Evolutionary conservation across 768 basidiomycete species (phyloP).

Genomic region (Cystofilobasidium capitatum): DNA sequence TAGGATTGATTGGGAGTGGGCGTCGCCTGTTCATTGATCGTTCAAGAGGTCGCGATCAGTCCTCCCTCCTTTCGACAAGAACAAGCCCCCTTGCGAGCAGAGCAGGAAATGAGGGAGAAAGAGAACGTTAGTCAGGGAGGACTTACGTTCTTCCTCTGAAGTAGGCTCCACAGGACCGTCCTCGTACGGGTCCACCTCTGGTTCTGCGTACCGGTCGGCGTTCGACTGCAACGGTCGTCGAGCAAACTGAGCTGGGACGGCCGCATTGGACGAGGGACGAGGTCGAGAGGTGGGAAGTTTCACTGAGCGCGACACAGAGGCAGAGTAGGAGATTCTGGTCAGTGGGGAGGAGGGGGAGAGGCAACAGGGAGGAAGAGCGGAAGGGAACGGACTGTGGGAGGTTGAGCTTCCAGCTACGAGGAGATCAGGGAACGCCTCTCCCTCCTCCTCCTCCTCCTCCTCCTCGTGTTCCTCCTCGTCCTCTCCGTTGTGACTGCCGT

Average conservation of each 20-base stretch:
- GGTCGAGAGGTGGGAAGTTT: not conserved
- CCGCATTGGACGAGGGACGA: not conserved
- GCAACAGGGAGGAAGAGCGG: not conserved
- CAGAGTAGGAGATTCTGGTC: too few species aligned
- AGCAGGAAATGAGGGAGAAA: not conserved
- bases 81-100: not conserved
- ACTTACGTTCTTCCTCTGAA: slow-evolving; percentile 7
- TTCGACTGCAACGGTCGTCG: not conserved
- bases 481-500: not conserved
- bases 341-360: not conserved
- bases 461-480: not conserved
- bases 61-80: not conserved
- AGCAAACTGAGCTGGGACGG: not conserved
- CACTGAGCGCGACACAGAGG: not conserved
- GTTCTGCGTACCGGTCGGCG: slow-evolving; percentile 10
- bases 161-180: slow-evolving; percentile 6
- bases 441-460: not conserved
- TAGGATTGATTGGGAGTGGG: not conserved
- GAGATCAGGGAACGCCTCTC: not conserved
- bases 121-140: not conserved
- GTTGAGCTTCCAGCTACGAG: not conserved
- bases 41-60: not conserved
- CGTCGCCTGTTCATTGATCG: not conserved
- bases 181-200: slow-evolving; percentile 7
- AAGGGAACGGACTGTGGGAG: not conserved